Conservation (phyloP, 345 rosid species). For the Lepidium sativum region DNA sequence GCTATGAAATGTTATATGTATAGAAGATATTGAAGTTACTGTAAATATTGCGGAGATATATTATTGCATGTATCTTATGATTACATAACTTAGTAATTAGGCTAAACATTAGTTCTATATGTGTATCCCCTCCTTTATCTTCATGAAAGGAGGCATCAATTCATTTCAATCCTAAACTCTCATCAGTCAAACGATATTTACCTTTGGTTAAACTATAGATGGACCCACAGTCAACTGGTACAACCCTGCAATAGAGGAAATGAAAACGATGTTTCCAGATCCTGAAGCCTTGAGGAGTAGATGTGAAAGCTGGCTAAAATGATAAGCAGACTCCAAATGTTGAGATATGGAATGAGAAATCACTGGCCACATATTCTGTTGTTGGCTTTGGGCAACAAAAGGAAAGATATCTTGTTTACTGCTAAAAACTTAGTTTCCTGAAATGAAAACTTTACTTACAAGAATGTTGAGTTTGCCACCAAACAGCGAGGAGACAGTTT, state of each 20-base stretch:
- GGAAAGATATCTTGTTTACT: too few relatives aligned
- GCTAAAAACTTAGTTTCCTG: too few relatives aligned
- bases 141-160: too few relatives aligned
- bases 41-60: too few relatives aligned
- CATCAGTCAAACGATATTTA: background rate
- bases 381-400: constrained; percentile 25
- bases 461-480: constrained; percentile 19
- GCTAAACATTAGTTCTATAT: too few relatives aligned
- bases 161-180: too few relatives aligned
- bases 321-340: constrained; percentile 40
- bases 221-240: constrained; percentile 18
- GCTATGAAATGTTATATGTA: too few relatives aligned
- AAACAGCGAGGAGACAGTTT: constrained; percentile 23
- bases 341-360: constrained; percentile 28
- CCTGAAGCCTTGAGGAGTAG: constrained; percentile 41
- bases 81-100: too few relatives aligned
- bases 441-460: background rate
- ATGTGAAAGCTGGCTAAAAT: constrained; percentile 44
- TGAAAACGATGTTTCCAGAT: constrained; percentile 36
- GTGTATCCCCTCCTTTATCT: background rate
- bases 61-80: background rate
- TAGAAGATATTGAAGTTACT: too few relatives aligned
- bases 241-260: constrained; percentile 31
- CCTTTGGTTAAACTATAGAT: constrained; percentile 39
- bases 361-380: constrained; percentile 33